Evolutionary conservation across 345 rosid genomes (phyloP).

Genomic region (Turnera subulata): DNA sequence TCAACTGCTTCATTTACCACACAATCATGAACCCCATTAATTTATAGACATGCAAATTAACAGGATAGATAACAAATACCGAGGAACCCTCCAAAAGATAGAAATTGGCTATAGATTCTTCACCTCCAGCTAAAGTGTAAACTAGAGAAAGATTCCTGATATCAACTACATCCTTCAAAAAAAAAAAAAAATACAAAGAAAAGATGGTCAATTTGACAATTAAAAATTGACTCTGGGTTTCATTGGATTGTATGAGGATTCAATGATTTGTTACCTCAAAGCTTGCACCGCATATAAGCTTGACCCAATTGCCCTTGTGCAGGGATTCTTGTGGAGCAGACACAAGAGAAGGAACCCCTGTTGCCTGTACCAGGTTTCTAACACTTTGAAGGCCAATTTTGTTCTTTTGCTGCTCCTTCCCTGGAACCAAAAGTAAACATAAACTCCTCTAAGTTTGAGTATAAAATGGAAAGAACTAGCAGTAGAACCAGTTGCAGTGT

Average conservation of each 20-base stretch:
- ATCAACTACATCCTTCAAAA: slow-evolving; percentile 49
- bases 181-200: background rate
- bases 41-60: background rate
- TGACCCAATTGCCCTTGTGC: slow-evolving; percentile 55
- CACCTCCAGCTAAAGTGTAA: slow-evolving; percentile 64
- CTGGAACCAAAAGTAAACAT: slow-evolving; percentile 15
- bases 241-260: too few relatives aligned
- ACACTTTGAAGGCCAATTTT: slow-evolving; percentile 24
- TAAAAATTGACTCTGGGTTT: background rate
- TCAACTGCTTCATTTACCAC: slow-evolving; percentile 40
- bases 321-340: slow-evolving; percentile 46
- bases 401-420: slow-evolving; percentile 13
- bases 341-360: slow-evolving; percentile 32
- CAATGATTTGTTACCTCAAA: slow-evolving; percentile 61
- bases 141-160: slow-evolving; percentile 59
- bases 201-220: background rate
- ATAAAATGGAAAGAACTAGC: background rate
- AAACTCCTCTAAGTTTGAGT: too few relatives aligned
- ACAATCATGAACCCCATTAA: background rate
- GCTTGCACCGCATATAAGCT: slow-evolving; percentile 68
- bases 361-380: slow-evolving; percentile 28
- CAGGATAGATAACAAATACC: too few relatives aligned
- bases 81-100: too few relatives aligned
- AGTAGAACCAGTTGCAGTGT: background rate
- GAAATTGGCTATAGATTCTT: background rate